Evolutionary conservation across 352 stramenopile species (phyloP), one percentile per base, ranked within the genome.

Genomic region (Phytophthora sojae): DNA sequence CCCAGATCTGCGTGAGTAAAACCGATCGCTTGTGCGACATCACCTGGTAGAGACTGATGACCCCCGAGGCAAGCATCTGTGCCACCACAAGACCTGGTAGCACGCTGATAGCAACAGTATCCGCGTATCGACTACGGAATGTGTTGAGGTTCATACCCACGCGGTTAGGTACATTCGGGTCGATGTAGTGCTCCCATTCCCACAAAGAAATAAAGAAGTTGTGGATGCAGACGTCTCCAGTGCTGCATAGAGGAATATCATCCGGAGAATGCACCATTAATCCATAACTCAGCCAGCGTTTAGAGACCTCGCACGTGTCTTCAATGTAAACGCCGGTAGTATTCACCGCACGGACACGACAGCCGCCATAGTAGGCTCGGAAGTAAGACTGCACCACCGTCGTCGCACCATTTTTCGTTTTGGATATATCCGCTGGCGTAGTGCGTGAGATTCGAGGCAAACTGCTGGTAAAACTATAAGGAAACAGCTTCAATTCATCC

Each of bases 1-100:
- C 70, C 70, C 70, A 77, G 14, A 77, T 77, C 54, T 77, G 70
- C 1, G 60, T 71, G 6, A 77, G 56, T 17, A 77, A 35, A 11
- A 71, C 64, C 0, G 64, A 77, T 15, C 37, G 50, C 15, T 66
- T 65, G 47, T 71, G 70, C 15, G 60, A 57, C 70, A 77, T 77
- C 37, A 65, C 61, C 54, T 74, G 60, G 35, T 71, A 74, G 1
- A 77, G 42, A 61, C 60, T 70, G 5, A 74, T 25, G 2, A 67
- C 19, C 2, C 71, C 51, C 64, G 69, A 67, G 25, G 69, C 30
- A 5, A 74, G 45, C 3, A 77, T 68, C n/a, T 74, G 71, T 42
- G 67, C 35, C 7, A 78, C 61, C 3, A 78, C 67, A 17, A 75
- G n/a, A 3, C 66, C 67, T 5, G 71, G 71, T 8, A 78, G 32